Base-by-base conservation (phyloP, 495 filamentous ascomycete species). In the Xylaria flabelliformis region DNA sequence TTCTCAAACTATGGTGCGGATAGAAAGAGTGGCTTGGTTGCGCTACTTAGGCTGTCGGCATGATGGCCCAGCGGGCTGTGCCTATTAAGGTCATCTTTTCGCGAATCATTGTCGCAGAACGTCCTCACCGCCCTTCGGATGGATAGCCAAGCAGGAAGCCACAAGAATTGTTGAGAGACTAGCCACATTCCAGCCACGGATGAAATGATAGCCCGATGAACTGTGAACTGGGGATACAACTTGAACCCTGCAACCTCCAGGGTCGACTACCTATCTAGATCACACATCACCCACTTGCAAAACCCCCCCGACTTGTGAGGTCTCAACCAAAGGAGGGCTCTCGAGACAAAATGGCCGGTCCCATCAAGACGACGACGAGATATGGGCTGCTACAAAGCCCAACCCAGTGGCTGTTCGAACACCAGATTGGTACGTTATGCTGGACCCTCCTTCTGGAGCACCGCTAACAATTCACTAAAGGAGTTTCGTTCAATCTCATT, bases 401-500 rank as follows among this genome's bases (percentile, higher is more conserved):
- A 13, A 68, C 63, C 17, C 59, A 68, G 41, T 74, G 73, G 73
- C 15, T 74, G 17, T 63, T 72, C 9, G 70, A 74, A 24, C 64
- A 74, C 48, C 73, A 74, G 48, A 74, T 71, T 34, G 69, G 69
- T 71, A 71, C 17, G 50, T 56, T 48, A 5, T 39, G 24, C 39
- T 48, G 13, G 36, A 17, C 17, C 10, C 3, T n/a, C 12, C 39
- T 48, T 13, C 9, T 13, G 64, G 39, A 21, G 21, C 58, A 58
- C 41, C 29, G 53, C 74, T 70, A 71, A 70, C 32, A 24, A 21
- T 13, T 63, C 73, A 36, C 34, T 15, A 56, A 53, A 91, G 90
- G 89, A 55, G 85, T 91, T 58, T 87, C 90, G n/a, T 75, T 90
- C 77, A 91, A 89, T 74, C 85, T 87, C 44, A 80, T 92, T 64